Conservation (phyloP, 768 basidiomycete genomes). For the Suillus placidus region DNA sequence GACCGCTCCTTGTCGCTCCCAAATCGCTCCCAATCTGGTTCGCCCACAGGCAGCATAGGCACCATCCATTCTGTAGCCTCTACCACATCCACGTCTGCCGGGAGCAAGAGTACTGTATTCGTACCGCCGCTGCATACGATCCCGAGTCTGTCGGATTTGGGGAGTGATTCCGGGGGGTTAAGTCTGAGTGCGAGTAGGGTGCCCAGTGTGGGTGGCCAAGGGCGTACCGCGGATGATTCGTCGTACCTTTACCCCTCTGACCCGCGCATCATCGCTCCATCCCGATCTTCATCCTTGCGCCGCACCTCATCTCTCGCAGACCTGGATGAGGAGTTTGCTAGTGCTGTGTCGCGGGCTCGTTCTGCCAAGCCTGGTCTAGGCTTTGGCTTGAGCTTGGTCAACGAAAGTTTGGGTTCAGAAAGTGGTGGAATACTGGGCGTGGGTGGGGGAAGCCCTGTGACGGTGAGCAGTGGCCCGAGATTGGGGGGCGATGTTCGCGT, state of each 20-base stretch:
- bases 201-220: constrained; percentile 8
- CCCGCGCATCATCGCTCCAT: constrained; percentile 70
- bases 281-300: constrained; percentile 57
- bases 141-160: constrained; percentile 70
- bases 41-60: constrained; percentile 61
- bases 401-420: neutral
- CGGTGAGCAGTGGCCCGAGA: constrained; percentile 65
- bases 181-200: neutral
- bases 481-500: constrained; percentile 44
- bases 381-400: constrained; percentile 45
- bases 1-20: constrained; percentile 62
- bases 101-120: constrained; percentile 75
- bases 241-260: constrained; percentile 75
- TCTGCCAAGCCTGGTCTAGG: constrained; percentile 45
- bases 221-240: constrained; percentile 68
- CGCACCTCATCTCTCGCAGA: constrained; percentile 79
- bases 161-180: neutral
- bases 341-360: constrained; percentile 45
- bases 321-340: constrained; percentile 61
- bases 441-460: constrained; percentile 67
- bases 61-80: constrained; percentile 64
- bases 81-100: constrained; percentile 42
- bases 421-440: constrained; percentile 45
- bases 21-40: constrained; percentile 44
- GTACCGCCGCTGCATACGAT: constrained; percentile 74